A percentile compares a stretch with the other conserved stretches of the same genome.
phyloP scores from a whole-genome alignment of 1,284 basidiomycete species.

The Ustilago shanxiensis region DNA sequence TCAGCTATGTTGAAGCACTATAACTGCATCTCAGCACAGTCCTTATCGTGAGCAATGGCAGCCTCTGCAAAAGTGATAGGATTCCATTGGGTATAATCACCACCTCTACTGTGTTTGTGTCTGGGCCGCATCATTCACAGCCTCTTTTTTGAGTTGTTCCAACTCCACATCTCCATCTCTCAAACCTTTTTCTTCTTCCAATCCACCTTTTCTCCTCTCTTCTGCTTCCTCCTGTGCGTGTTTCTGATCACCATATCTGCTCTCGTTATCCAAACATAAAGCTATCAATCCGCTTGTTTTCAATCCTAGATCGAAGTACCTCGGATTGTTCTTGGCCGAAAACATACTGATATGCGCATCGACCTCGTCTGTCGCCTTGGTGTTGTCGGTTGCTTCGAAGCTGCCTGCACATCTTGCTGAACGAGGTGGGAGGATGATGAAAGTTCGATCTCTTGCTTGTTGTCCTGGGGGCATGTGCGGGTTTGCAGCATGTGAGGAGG shows the following conservation, averaged over 20 bases:
- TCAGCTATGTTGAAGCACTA: constrained; percentile 50
- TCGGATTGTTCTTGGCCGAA: constrained; percentile 82
- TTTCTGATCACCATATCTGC: constrained; percentile 41
- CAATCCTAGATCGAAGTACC: constrained; percentile 85
- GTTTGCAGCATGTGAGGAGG: constrained; percentile 29
- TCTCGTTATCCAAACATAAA: constrained; percentile 50
- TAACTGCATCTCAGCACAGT: constrained; percentile 16
- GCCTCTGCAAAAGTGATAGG: not conserved
- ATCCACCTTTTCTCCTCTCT: not conserved
- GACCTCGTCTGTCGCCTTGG: constrained; percentile 79
- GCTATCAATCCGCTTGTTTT: constrained; percentile 37
- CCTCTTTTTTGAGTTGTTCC: constrained; percentile 29
- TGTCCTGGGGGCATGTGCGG: not conserved
- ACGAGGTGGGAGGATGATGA: constrained; percentile 62
- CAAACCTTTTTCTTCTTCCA: constrained; percentile 39
- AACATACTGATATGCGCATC: constrained; percentile 93
- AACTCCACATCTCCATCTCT: constrained; percentile 45
- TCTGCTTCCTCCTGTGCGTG: constrained; percentile 26
- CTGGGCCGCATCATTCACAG: not conserved
- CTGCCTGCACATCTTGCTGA: constrained; percentile 28
- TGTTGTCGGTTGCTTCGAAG: constrained; percentile 55
- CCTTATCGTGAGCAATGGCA: not conserved
- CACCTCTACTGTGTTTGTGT: not conserved
- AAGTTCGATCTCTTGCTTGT: constrained; percentile 52
- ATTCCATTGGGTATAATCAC: constrained; percentile 2